These are phyloP conservation scores for Yamadazyma buinensis DNA, from an alignment of 1,139 yeast genomes.

Conservation along the genomic window DNA sequence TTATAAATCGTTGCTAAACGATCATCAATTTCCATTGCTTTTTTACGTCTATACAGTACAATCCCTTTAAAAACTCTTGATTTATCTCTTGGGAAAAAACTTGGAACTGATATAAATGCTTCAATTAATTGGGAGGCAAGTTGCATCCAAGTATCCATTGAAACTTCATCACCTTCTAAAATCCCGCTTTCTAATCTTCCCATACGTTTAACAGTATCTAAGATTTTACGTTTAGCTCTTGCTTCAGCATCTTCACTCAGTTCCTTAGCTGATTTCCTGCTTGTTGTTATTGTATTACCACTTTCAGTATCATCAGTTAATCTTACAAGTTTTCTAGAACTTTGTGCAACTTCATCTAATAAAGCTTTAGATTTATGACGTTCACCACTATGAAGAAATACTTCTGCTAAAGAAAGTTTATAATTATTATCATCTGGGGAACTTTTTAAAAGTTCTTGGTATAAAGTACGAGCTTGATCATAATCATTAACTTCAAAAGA, in stretches of 20 bases:
- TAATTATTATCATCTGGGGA: conserved; percentile 70
- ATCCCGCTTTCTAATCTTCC: conserved; percentile 54
- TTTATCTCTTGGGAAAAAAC: conserved; percentile 75
- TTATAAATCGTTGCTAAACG: conserved; percentile 65
- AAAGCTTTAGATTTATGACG: conserved; percentile 56
- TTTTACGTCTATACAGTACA: conserved; percentile 56
- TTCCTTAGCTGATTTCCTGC: no score
- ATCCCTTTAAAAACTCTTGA: conserved; percentile 68
- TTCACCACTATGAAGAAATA: conserved; percentile 69
- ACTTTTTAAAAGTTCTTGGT: conserved; percentile 48
- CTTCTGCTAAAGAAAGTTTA: conserved; percentile 77
- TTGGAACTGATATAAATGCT: conserved; percentile 70
- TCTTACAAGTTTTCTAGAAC: conserved; percentile 4
- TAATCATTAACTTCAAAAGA: conserved; percentile 69
- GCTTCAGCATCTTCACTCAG: conserved; percentile 36
- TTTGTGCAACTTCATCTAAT: conserved; percentile 44
- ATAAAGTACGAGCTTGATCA: conserved; percentile 65
- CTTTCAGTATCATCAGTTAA: conserved; percentile 9
- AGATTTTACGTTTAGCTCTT: conserved; percentile 56
- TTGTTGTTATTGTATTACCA: no score
- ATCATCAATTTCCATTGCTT: conserved; percentile 65
- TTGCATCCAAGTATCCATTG: conserved; percentile 78
- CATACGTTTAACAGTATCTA: conserved; percentile 63
- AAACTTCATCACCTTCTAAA: conserved; percentile 52
- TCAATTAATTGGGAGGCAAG: conserved; percentile 80